phyloP scores from a whole-genome alignment of 495 filamentous ascomycete species.

The Bacidia rubella region DNA sequence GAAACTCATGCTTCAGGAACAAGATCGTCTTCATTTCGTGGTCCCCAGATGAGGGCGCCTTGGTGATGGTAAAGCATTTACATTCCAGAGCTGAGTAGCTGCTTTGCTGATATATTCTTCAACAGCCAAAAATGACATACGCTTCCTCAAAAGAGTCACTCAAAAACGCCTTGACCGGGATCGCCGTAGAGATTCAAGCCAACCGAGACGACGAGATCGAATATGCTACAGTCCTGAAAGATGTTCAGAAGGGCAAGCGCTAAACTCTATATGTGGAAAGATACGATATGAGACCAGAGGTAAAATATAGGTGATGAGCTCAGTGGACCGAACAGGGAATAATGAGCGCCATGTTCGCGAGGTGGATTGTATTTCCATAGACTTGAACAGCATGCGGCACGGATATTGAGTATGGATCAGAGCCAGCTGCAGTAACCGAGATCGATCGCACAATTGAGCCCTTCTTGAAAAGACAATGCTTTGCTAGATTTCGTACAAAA shows the following conservation, averaged over 20 bases:
- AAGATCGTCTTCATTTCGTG: slow-evolving; percentile 95
- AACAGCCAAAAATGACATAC: slow-evolving; percentile 88
- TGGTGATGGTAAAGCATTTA: slow-evolving; percentile 56
- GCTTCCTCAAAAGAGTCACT: slow-evolving; percentile 87
- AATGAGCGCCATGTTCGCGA: neutral
- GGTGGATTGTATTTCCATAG: neutral
- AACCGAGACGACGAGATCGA: slow-evolving; percentile 86
- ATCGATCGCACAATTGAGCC: too few species aligned
- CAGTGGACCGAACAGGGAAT: neutral
- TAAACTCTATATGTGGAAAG: slow-evolving; percentile 1
- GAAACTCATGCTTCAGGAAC: slow-evolving; percentile 38
- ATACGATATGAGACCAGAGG: neutral
- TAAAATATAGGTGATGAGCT: neutral
- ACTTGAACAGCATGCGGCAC: neutral
- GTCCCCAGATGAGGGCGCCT: slow-evolving; percentile 66
- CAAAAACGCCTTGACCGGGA: slow-evolving; percentile 71
- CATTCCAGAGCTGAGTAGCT: neutral
- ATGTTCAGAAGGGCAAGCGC: slow-evolving; percentile 63
- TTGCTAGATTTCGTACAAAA: too few species aligned
- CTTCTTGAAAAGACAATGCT: too few species aligned
- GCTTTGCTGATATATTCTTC: neutral
- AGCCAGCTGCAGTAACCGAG: too few species aligned
- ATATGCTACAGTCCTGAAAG: slow-evolving; percentile 60
- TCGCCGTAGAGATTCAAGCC: slow-evolving; percentile 77
- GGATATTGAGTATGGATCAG: too few species aligned